Base-by-base conservation (phyloP, 768 basidiomycete species). In the Solioccasus polychromus region DNA sequence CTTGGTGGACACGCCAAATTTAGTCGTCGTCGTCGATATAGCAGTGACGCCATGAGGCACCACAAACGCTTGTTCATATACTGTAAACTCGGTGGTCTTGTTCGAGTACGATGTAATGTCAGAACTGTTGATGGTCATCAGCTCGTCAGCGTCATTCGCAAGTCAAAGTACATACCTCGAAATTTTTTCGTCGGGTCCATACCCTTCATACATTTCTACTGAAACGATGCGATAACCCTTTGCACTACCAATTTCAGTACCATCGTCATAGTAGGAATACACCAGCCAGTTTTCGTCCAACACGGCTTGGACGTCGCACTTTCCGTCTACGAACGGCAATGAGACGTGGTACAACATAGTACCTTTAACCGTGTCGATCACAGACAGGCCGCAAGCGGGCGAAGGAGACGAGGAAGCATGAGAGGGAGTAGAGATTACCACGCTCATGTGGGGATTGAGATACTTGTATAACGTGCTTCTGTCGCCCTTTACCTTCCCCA, bases 391-490 rank as follows among this genome's bases (percentile, higher is more conserved):
- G 58, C 88, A 91, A 2, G 55, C 64, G 1, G 46, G 35, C 7
- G 44, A 35, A 36, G 53, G 48, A 5, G 65, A 50, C 1, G 54
- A 34, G 3, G 52, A 48, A 2, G 34, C 6, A 20, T 19, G 47
- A 1, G 44, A 41, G 15, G 71, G 62, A 12, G 71, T 65, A 6
- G 90, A 90, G 24, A 85, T 67, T 29, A 91, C 71, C 8, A 80
- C 78, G 39, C 85, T 72, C 26, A 93, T 55, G 54, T 90, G 82
- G 8, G 85, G 86, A 61, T 95, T 95, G 49, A 97, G 75, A 59
- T 96, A 95, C 68, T 97, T 97, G 74, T 96, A 95, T 47, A 97
- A 63, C 25, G 92, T 93, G 29, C 81, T 83, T 42, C 92, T 80
- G 64, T 94, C 86, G 3, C 89, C 93, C 4, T 91, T 71, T 4